Evolutionary conservation across 495 filamentous ascomycete genomes (phyloP).

Genomic region (Aspergillus heteromorphus): DNA sequence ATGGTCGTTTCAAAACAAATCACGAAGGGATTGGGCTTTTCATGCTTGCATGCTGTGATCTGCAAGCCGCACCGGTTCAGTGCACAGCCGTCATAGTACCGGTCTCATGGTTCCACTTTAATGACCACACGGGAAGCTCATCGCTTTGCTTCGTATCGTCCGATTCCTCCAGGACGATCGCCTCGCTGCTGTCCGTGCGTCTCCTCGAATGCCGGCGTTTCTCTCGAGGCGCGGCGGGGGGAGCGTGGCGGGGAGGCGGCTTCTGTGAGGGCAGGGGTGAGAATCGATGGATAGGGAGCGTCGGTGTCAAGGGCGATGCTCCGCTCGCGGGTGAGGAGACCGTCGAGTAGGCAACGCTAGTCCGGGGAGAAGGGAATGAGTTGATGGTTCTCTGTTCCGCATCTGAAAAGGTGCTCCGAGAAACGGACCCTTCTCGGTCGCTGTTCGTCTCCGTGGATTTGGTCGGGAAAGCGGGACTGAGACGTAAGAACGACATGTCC

Average conservation of each 20-base stretch:
- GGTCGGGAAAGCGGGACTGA: conserved; percentile 30
- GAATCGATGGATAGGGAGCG: conserved; percentile 42
- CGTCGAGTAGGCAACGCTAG: conserved; percentile 34
- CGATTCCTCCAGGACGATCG: conserved; percentile 29
- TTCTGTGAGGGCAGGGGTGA: conserved; percentile 37
- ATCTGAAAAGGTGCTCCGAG: conserved; percentile 31
- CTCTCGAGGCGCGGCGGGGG: conserved; percentile 33
- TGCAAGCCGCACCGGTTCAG: conserved; percentile 14
- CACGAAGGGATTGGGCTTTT: background rate
- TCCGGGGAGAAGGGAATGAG: conserved; percentile 26
- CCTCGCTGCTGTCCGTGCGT: conserved; percentile 43
- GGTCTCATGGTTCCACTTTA: conserved; percentile 35
- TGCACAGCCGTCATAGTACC: conserved; percentile 32
- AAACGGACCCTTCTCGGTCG: conserved; percentile 26
- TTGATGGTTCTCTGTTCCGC: conserved; percentile 33
- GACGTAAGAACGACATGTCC: conserved; percentile 40
- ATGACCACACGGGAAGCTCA: conserved; percentile 38
- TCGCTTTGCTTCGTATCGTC: conserved; percentile 21
- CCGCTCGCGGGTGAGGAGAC: conserved; percentile 35
- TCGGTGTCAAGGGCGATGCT: conserved; percentile 42
- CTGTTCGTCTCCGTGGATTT: conserved; percentile 26
- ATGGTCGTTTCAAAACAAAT: background rate
- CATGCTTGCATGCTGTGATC: background rate
- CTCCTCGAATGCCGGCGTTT: conserved; percentile 37
- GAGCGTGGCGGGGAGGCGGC: conserved; percentile 34